phyloP scores from a whole-genome alignment of 441 rosid species.

The Aquilaria agallochum region DNA sequence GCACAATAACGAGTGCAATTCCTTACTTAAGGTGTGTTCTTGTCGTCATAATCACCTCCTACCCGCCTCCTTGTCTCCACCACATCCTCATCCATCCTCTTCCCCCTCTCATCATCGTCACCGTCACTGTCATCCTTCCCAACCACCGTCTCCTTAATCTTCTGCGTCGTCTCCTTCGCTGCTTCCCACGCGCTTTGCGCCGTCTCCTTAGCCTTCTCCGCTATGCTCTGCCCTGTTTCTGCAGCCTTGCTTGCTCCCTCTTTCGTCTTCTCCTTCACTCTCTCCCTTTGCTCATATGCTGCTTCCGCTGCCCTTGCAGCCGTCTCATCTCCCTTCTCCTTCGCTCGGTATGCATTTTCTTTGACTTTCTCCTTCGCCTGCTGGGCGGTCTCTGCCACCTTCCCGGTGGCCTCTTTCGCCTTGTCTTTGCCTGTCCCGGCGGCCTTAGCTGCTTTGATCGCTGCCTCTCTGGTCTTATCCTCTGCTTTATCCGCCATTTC shows the following conservation, averaged over 20 bases:
- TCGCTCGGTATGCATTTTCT: constrained; percentile 29
- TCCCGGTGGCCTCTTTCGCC: constrained; percentile 33
- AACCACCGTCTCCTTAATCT: constrained; percentile 56
- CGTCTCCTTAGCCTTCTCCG: constrained; percentile 53
- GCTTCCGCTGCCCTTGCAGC: constrained; percentile 14
- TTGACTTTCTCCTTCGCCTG: constrained; percentile 34
- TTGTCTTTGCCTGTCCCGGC: constrained; percentile 8
- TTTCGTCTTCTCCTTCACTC: constrained; percentile 32
- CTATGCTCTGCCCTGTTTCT: constrained; percentile 29
- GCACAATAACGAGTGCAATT: too few species aligned
- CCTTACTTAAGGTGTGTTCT: not conserved
- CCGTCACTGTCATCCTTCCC: constrained; percentile 38
- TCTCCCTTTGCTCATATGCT: constrained; percentile 22
- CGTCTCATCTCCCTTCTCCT: constrained; percentile 29
- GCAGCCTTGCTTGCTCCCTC: constrained; percentile 26
- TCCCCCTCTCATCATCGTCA: constrained; percentile 25
- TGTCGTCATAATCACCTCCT: constrained; percentile 17
- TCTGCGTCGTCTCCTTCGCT: constrained; percentile 46
- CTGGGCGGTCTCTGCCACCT: constrained; percentile 24
- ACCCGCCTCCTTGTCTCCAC: constrained; percentile 28
- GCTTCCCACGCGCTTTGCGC: constrained; percentile 54
- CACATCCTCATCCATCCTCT: constrained; percentile 37
- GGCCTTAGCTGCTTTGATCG: constrained; percentile 17
- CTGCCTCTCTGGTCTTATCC: constrained; percentile 13
- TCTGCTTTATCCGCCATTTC: constrained; percentile 7